These are phyloP conservation scores for Sextonia rubra DNA, from an alignment of 164 flowering plant species.

Conservation along the genomic window DNA sequence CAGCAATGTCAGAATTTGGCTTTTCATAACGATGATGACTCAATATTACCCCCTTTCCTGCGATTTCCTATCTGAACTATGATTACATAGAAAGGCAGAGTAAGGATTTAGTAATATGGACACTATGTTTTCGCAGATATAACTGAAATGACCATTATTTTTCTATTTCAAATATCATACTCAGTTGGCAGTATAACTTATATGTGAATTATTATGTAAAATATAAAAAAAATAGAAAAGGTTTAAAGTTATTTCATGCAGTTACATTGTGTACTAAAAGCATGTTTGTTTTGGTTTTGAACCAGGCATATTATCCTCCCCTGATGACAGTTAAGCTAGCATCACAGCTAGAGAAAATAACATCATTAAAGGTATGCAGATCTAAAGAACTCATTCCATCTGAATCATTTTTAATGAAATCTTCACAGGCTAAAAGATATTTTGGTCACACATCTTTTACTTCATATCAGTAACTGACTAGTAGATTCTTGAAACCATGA, in stretches of 20 bases:
- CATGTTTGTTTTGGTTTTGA: not conserved
- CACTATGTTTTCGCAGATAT: too few relatives aligned
- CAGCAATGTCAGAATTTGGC: too few relatives aligned
- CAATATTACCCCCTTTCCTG: too few relatives aligned
- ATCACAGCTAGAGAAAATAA: slow-evolving; percentile 57
- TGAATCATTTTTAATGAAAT: not conserved
- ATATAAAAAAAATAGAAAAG: not conserved
- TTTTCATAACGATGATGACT: too few relatives aligned
- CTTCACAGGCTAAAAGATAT: not conserved
- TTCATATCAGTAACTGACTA: too few relatives aligned
- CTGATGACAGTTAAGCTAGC: slow-evolving; percentile 52
- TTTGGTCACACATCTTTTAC: too few relatives aligned
- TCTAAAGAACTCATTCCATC: not conserved
- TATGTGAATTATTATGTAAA: too few relatives aligned
- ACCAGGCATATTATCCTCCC: slow-evolving; percentile 58
- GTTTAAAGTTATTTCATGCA: not conserved
- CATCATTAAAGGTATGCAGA: slow-evolving; percentile 63
- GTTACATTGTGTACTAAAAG: not conserved
- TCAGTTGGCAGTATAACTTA: not conserved
- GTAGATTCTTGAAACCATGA: not conserved
- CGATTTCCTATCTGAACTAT: too few relatives aligned
- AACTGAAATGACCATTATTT: too few relatives aligned
- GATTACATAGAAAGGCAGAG: too few relatives aligned
- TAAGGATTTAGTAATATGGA: too few relatives aligned
- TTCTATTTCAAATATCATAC: too few relatives aligned